Conservation (phyloP, 345 rosid genomes). For the Salix purpurea region DNA sequence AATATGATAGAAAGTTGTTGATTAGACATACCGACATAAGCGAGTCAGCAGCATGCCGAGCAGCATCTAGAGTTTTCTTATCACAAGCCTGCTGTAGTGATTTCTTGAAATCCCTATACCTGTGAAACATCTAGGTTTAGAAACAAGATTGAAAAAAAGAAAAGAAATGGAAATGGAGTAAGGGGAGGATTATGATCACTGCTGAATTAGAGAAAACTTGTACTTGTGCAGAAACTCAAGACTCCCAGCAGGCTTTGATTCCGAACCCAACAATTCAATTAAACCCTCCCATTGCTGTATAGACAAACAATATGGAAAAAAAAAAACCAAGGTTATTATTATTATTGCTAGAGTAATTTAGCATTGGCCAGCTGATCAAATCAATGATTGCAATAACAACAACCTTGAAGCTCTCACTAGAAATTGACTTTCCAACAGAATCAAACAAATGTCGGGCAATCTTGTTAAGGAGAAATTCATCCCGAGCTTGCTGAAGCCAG, state of each 20-base stretch:
- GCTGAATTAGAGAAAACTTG: constrained; percentile 3
- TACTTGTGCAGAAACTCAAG: constrained; percentile 94
- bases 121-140: constrained; percentile 24
- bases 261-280: constrained; percentile 76
- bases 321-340: background rate
- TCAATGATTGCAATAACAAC: background rate
- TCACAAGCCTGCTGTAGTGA: constrained; percentile 57
- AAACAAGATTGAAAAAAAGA: background rate
- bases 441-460: constrained; percentile 87
- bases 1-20: background rate
- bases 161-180: background rate
- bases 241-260: constrained; percentile 73
- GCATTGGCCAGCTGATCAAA: background rate
- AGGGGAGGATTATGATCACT: background rate
- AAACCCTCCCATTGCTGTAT: constrained; percentile 97
- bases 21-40: constrained; percentile 58
- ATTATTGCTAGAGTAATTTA: background rate
- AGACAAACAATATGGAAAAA: constrained; percentile 1
- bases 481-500: constrained; percentile 93
- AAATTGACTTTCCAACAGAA: constrained; percentile 85
- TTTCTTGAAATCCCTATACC: constrained; percentile 93
- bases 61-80: constrained; percentile 54
- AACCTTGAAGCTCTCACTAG: constrained; percentile 92
- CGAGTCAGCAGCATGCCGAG: constrained; percentile 65
- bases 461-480: constrained; percentile 61